Conservation (phyloP, 2,329 filamentous ascomycete species). For the Didymella keratinophila region DNA sequence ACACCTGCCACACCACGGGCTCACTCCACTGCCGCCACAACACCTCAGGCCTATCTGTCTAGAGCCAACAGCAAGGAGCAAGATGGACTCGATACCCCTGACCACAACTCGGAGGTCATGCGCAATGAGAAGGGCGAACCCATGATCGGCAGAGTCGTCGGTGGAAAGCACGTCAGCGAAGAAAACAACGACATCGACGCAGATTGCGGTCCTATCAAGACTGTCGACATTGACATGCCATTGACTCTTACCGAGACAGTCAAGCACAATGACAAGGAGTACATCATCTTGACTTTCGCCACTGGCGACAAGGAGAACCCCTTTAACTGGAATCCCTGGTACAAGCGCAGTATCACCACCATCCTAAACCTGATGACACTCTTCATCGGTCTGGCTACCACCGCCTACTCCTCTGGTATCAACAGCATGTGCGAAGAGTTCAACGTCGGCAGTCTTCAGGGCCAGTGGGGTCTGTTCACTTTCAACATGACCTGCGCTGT, state of each 20-base stretch:
- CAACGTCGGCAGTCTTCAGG: slow-evolving; percentile 32
- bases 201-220: slow-evolving; percentile 36
- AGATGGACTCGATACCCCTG: slow-evolving; percentile 2
- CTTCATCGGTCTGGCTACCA: slow-evolving; percentile 39
- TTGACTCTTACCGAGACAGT: slow-evolving; percentile 39
- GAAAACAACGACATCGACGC: slow-evolving; percentile 34
- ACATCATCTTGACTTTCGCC: slow-evolving; percentile 37
- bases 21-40: slow-evolving; percentile 20
- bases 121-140: slow-evolving; percentile 38
- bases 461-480: slow-evolving; percentile 37
- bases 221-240: slow-evolving; percentile 39
- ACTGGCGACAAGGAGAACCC: slow-evolving; percentile 39
- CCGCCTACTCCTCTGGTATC: slow-evolving; percentile 39
- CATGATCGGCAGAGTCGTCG: slow-evolving; percentile 34
- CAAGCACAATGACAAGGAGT: slow-evolving; percentile 36
- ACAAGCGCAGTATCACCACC: slow-evolving; percentile 40
- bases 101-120: slow-evolving; percentile 25
- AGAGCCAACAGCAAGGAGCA: slow-evolving; percentile 20
- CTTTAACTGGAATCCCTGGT: slow-evolving; percentile 42
- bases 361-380: slow-evolving; percentile 41
- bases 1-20: slow-evolving; percentile 19
- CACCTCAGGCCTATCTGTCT: slow-evolving; percentile 21
- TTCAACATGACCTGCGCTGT: slow-evolving; percentile 41
- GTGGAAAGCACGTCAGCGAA: slow-evolving; percentile 33
- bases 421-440: slow-evolving; percentile 40